phyloP scores from a whole-genome alignment of 441 rosid genomes.

The Gossypium aridum region DNA sequence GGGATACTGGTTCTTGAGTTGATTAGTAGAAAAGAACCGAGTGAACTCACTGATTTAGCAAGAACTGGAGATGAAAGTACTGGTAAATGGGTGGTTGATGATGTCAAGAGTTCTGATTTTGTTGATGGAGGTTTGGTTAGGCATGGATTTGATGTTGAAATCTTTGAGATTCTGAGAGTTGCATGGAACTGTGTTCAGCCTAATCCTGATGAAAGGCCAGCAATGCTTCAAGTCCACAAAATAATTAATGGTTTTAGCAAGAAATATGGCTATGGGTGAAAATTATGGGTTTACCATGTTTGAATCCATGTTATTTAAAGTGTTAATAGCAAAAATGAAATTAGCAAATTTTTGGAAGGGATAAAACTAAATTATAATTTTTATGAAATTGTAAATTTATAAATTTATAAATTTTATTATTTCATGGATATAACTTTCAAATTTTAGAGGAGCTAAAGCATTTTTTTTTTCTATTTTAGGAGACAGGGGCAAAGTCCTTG shows the following conservation, averaged over 20 bases:
- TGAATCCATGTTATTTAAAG: too few relatives aligned
- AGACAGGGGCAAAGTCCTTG: too few relatives aligned
- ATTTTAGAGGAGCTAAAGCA: too few relatives aligned
- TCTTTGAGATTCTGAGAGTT: conserved; percentile 3
- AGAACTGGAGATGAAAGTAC: background rate
- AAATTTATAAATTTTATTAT: too few relatives aligned
- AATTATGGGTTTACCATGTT: too few relatives aligned
- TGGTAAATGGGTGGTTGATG: background rate
- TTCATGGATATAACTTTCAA: too few relatives aligned
- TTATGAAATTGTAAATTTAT: too few relatives aligned
- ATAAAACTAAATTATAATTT: too few relatives aligned
- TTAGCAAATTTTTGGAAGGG: too few relatives aligned
- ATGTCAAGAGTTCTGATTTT: background rate
- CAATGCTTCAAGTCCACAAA: conserved; percentile 3
- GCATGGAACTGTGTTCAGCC: conserved; percentile 14
- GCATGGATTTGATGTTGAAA: conserved; percentile 10
- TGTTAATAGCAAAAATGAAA: too few relatives aligned
- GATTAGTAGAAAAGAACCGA: conserved; percentile 13
- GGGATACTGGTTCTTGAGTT: conserved; percentile 24
- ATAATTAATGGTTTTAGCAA: background rate
- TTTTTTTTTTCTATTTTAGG: too few relatives aligned
- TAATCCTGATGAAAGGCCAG: background rate
- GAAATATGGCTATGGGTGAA: background rate
- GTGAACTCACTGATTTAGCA: too few relatives aligned
- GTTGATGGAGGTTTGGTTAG: conserved; percentile 11